Conservation (phyloP, 1,139 yeast species). For the Kurtzmaniella quercitrusa region DNA sequence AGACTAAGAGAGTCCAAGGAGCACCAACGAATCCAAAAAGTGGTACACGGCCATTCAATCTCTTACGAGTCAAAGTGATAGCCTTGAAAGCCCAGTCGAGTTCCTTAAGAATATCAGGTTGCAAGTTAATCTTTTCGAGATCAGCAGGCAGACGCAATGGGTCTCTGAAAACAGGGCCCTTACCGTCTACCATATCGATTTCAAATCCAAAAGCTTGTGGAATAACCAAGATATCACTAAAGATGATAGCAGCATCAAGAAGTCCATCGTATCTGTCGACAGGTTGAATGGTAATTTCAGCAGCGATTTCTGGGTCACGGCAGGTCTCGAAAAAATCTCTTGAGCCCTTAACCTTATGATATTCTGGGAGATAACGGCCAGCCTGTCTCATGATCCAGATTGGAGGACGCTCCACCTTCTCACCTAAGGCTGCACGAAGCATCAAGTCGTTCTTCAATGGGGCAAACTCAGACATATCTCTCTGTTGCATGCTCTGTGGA, state of each 20-base stretch:
- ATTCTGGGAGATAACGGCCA: constrained; percentile 87
- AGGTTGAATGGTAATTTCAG: constrained; percentile 94
- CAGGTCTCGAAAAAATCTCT: constrained; percentile 92
- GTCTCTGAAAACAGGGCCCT: constrained; percentile 89
- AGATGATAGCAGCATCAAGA: constrained; percentile 94
- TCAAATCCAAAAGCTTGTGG: constrained; percentile 99
- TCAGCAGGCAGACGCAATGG: constrained; percentile 80
- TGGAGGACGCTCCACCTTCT: constrained; percentile 93
- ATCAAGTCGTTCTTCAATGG: constrained; percentile 83
- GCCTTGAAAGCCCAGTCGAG: constrained; percentile 94
- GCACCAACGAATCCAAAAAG: constrained; percentile 95
- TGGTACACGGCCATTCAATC: constrained; percentile 87
- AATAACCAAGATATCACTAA: constrained; percentile 89
- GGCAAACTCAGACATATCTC: constrained; percentile 45
- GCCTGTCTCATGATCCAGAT: constrained; percentile 98
- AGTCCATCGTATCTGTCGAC: constrained; percentile 84
- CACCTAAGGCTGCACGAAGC: constrained; percentile 78
- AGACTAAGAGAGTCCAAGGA: constrained; percentile 95
- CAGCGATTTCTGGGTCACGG: constrained; percentile 88
- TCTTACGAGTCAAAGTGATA: constrained; percentile 79
- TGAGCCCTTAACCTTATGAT: constrained; percentile 82
- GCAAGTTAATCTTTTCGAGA: constrained; percentile 51
- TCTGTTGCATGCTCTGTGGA: background rate
- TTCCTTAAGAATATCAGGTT: constrained; percentile 70
- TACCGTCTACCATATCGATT: constrained; percentile 90